Conservation (phyloP, 2,329 filamentous ascomycete species). For the Fulvia fulva region DNA sequence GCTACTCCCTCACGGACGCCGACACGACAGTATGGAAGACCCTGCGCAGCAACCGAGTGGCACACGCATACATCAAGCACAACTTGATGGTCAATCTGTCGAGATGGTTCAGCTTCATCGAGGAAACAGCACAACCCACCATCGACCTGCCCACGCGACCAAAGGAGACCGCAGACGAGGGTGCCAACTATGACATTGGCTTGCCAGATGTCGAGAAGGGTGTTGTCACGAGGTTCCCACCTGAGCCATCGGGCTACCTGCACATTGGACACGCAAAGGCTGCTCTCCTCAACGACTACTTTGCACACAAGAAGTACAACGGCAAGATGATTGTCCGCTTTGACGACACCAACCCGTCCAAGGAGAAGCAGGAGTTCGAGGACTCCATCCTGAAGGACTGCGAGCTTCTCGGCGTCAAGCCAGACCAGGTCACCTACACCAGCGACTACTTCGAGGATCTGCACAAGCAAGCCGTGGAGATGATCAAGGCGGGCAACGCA, state of each 20-base stretch:
- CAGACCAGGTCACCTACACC: slow-evolving; percentile 82
- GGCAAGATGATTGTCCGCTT: slow-evolving; percentile 88
- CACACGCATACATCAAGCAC: slow-evolving; percentile 74
- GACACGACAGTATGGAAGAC: slow-evolving; percentile 82
- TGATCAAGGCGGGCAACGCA: slow-evolving; percentile 82
- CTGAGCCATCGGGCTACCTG: slow-evolving; percentile 91
- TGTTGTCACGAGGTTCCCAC: slow-evolving; percentile 87
- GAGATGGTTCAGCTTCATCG: slow-evolving; percentile 84
- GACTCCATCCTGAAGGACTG: slow-evolving; percentile 92
- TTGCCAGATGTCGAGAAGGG: slow-evolving; percentile 81
- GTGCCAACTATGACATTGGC: slow-evolving; percentile 84
- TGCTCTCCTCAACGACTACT: slow-evolving; percentile 91
- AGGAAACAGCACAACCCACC: slow-evolving; percentile 68
- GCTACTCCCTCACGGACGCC: slow-evolving; percentile 70
- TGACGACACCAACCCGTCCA: slow-evolving; percentile 95
- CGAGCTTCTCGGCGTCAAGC: slow-evolving; percentile 83
- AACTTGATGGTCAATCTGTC: slow-evolving; percentile 70
- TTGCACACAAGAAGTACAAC: slow-evolving; percentile 87
- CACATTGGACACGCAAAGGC: slow-evolving; percentile 97
- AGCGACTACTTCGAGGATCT: slow-evolving; percentile 94
- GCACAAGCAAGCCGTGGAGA: slow-evolving; percentile 76
- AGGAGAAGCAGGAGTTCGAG: slow-evolving; percentile 95
- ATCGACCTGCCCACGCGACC: slow-evolving; percentile 49
- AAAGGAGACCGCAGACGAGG: slow-evolving; percentile 67
- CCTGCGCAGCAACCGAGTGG: slow-evolving; percentile 79